Evolutionary conservation across 2,329 filamentous ascomycete genomes (phyloP).

Genomic region (Arthroderma sp.): DNA sequence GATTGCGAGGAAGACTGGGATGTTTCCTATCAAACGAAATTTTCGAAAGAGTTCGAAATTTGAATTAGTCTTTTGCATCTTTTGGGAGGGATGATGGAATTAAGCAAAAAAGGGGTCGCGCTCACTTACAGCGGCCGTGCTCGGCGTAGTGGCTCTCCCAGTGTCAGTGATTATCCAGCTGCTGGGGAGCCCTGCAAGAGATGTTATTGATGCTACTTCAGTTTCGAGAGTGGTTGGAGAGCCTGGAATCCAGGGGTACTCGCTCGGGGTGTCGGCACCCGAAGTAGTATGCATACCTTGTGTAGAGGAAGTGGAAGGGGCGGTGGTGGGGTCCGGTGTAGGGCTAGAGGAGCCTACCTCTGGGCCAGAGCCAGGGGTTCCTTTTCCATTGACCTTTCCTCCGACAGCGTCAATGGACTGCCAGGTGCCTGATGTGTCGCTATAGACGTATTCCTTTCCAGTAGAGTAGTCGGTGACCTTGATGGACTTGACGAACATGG

Average conservation of each 20-base stretch:
- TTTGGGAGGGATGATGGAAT: background rate
- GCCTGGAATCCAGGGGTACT: slow-evolving; percentile 54
- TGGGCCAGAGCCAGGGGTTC: slow-evolving; percentile 34
- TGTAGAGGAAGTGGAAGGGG: background rate
- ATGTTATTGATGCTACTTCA: slow-evolving; percentile 30
- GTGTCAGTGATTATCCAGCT: slow-evolving; percentile 69
- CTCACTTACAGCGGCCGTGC: slow-evolving; percentile 55
- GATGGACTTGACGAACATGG: slow-evolving; percentile 68
- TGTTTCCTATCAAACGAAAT: slow-evolving; percentile 33
- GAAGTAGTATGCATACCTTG: slow-evolving; percentile 1
- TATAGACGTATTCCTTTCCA: slow-evolving; percentile 70
- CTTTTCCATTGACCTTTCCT: slow-evolving; percentile 60
- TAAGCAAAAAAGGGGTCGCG: slow-evolving; percentile 17
- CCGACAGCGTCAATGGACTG: slow-evolving; percentile 68
- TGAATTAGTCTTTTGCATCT: too few relatives aligned
- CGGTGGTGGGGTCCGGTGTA: slow-evolving; percentile 47
- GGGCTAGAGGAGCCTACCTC: slow-evolving; percentile 39
- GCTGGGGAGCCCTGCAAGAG: slow-evolving; percentile 48
- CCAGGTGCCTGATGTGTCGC: slow-evolving; percentile 65
- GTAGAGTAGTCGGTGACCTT: slow-evolving; percentile 85
- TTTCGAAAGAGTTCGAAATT: too few relatives aligned
- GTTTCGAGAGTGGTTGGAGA: slow-evolving; percentile 35
- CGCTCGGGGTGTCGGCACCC: slow-evolving; percentile 32
- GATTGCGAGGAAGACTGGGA: slow-evolving; percentile 45
- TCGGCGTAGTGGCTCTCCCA: slow-evolving; percentile 59